Evolutionary conservation across 495 filamentous ascomycete genomes (phyloP).

Genomic region (Xylaria acuta): DNA sequence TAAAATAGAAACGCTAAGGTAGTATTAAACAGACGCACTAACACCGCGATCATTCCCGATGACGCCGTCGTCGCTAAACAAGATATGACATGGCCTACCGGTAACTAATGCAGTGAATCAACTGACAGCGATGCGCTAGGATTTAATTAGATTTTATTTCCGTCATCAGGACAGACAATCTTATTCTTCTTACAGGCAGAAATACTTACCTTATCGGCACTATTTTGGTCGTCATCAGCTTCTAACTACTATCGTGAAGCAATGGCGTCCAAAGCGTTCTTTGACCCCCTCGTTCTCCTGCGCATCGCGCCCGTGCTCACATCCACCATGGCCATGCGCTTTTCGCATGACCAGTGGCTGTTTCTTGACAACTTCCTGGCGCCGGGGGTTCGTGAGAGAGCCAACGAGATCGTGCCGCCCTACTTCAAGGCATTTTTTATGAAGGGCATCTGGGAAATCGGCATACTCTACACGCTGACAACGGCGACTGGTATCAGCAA

Average conservation of each 20-base stretch:
- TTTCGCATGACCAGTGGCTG: constrained; percentile 44
- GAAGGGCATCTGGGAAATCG: constrained; percentile 32
- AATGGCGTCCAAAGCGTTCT: constrained; percentile 49
- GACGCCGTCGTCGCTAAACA: background rate
- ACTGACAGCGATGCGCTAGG: background rate
- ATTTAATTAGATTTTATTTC: background rate
- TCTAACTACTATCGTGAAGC: background rate
- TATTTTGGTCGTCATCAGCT: background rate
- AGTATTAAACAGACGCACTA: background rate
- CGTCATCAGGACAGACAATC: background rate
- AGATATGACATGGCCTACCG: background rate
- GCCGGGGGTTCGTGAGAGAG: constrained; percentile 26
- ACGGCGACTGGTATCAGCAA: constrained; percentile 34
- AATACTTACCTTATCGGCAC: background rate
- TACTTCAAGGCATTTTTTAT: constrained; percentile 42
- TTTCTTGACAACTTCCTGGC: constrained; percentile 37
- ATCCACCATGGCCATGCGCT: constrained; percentile 48
- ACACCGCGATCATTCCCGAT: no score
- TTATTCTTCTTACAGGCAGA: background rate
- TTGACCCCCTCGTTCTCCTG: constrained; percentile 47
- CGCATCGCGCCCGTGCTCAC: constrained; percentile 47
- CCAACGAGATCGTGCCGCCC: constrained; percentile 36
- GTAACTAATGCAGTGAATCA: background rate
- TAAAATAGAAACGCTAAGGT: background rate
- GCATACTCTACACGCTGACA: constrained; percentile 33